A percentile compares a stretch with the other conserved stretches of the same genome.
Conservation (phyloP, 768 basidiomycete species). For the Kwoniella dendrophila region DNA sequence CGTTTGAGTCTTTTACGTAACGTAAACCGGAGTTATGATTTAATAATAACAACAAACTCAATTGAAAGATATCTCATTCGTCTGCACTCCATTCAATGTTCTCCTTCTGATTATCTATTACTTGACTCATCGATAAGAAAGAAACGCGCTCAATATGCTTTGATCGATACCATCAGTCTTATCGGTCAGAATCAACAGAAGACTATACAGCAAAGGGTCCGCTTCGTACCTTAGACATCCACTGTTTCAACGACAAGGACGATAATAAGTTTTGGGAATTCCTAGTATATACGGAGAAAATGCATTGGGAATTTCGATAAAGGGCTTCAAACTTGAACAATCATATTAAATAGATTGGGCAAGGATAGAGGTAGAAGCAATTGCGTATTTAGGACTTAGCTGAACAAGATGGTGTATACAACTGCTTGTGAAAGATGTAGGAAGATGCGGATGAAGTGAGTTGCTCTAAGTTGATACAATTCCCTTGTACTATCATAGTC, state of each 20-base stretch:
- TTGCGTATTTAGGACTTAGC: too few relatives aligned
- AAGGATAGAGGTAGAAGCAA: too few relatives aligned
- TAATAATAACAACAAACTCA: neutral
- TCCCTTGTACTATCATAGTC: too few relatives aligned
- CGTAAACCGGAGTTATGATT: conserved; percentile 4
- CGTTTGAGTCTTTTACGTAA: neutral
- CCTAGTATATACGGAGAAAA: too few relatives aligned
- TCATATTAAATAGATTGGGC: too few relatives aligned
- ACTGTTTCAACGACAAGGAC: neutral
- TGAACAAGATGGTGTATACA: conserved; percentile 21
- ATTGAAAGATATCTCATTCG: neutral
- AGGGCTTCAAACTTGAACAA: too few relatives aligned
- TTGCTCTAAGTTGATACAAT: too few relatives aligned
- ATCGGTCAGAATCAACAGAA: neutral
- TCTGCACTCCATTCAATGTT: neutral
- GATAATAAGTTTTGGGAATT: neutral
- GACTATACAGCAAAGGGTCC: neutral
- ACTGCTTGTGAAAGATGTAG: conserved; percentile 25
- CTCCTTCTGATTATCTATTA: too few relatives aligned
- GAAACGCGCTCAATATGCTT: too few relatives aligned
- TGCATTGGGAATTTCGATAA: too few relatives aligned
- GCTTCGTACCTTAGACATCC: neutral
- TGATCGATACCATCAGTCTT: neutral
- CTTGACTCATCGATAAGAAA: too few relatives aligned
- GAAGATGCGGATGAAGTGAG: conserved; percentile 20